Base-by-base conservation (phyloP, 495 filamentous ascomycete species). In the Collariella sp. region DNA sequence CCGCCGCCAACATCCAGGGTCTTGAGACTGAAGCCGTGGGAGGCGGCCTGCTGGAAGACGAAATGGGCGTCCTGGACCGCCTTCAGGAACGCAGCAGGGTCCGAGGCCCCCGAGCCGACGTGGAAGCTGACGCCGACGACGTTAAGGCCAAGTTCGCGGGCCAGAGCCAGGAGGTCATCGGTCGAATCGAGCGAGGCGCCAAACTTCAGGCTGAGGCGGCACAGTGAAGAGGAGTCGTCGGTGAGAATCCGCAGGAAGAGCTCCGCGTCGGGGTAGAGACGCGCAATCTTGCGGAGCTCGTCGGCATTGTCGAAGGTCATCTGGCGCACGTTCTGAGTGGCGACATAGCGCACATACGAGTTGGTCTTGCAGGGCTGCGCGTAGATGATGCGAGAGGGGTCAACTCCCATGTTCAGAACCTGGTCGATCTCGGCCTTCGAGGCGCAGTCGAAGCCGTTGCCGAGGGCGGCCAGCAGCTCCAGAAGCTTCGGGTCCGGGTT, bases 231-330 rank as follows among this genome's bases (percentile, higher is more conserved):
- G 16, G 93, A 95, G 66, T 99, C 93, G 68, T 99, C 93, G 20
- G 93, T 97, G 56, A 89, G 72, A 67, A 99, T 96, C 56, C 93
- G 89, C 33, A 99, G 78, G 73, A 87, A 90, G 13, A 97, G 82
- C 72, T 95, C 87, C 33, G 93, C 93, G 20, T 81, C 83, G 11
- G 93, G 94, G 65, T 80, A 96, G 56, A 88, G 79, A 58, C 87
- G 82, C 67, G 94, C 91, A 71, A 94, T 93, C 79, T 99, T 97
- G 80, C 91, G 88, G 33, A 99, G 81, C 75, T 99, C 94, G 65
- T 97, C 93, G 58, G 89, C 83, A 62, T 97, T 96, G 76, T 99
- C 93, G 62, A 97, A 96, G 11, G 93, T 97, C 90, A 99, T 97
- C 76, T 95, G 89, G 75, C 88, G 94, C 62, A 99, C 91, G 55